These are phyloP conservation scores for Carallia brachiata DNA, from an alignment of 345 rosid genomes.

Conservation along the genomic window DNA sequence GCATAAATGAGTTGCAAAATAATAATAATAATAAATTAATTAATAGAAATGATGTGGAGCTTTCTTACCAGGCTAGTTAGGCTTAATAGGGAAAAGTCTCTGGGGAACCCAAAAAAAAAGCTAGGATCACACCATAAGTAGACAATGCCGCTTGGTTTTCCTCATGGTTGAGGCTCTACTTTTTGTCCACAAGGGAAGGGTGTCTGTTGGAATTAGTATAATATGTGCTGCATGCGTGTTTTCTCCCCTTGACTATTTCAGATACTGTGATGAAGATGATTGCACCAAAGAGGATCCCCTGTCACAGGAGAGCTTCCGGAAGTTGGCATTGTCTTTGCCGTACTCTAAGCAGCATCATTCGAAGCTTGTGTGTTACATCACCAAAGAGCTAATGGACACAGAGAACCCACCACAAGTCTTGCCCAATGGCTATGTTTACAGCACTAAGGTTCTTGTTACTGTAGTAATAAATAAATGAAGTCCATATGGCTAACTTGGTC, in stretches of 20 bases:
- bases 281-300: constrained; percentile 97
- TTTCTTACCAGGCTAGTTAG: no score
- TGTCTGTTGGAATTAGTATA: background rate
- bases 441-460: constrained; percentile 65
- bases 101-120: no score
- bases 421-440: constrained; percentile 93
- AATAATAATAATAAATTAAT: no score
- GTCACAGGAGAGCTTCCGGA: constrained; percentile 88
- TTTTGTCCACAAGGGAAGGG: background rate
- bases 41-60: no score
- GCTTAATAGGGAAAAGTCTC: no score
- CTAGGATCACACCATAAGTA: no score
- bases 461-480: constrained; percentile 3
- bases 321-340: constrained; percentile 77
- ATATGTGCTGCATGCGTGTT: background rate
- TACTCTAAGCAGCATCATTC: constrained; percentile 96
- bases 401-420: constrained; percentile 98
- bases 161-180: background rate
- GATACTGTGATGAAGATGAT: constrained; percentile 74
- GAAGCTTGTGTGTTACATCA: constrained; percentile 92
- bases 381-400: constrained; percentile 94
- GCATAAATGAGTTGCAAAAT: background rate
- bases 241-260: constrained; percentile 48
- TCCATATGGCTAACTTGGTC: background rate
- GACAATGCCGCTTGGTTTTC: no score